A percentile compares a stretch with the other conserved stretches of the same genome.
phyloP scores from a whole-genome alignment of 1,284 basidiomycete species.

The Peniophora sp. region DNA sequence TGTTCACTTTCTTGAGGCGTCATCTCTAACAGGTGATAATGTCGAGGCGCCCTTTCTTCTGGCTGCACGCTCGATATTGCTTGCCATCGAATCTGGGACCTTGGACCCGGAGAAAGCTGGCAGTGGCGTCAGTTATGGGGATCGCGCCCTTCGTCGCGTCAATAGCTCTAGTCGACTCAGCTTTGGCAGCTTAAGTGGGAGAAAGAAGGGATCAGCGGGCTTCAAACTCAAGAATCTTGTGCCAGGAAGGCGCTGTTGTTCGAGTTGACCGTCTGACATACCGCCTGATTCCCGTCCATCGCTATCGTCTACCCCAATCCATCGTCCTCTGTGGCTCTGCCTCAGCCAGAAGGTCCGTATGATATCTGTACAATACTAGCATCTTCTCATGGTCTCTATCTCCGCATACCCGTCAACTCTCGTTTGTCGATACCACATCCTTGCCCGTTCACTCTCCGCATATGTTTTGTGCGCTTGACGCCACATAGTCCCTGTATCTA shows the following conservation, averaged over 20 bases:
- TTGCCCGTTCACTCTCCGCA: background rate
- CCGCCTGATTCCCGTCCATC: slow-evolving; percentile 28
- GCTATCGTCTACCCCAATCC: background rate
- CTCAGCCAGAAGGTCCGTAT: background rate
- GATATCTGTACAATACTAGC: background rate
- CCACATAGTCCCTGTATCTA: background rate
- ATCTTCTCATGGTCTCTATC: background rate
- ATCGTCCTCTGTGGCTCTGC: too few species aligned
- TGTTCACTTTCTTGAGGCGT: slow-evolving; percentile 89
- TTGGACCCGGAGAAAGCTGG: slow-evolving; percentile 92
- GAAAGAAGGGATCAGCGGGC: slow-evolving; percentile 43
- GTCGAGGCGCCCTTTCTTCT: slow-evolving; percentile 91
- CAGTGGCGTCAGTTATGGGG: slow-evolving; percentile 94
- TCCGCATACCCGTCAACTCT: too few species aligned
- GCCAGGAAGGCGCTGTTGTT: slow-evolving; percentile 32
- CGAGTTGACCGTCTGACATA: slow-evolving; percentile 22
- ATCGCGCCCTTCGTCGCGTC: slow-evolving; percentile 81
- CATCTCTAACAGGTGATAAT: slow-evolving; percentile 89
- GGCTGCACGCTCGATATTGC: slow-evolving; percentile 82
- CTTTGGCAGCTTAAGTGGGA: slow-evolving; percentile 68
- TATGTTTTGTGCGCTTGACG: background rate
- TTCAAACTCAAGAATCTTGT: slow-evolving; percentile 53
- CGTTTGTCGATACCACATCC: background rate
- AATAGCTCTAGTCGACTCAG: slow-evolving; percentile 77
- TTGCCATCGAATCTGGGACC: slow-evolving; percentile 88